phyloP scores from a whole-genome alignment of 2,329 filamentous ascomycete genomes.

The Lecanicillium sp. region DNA sequence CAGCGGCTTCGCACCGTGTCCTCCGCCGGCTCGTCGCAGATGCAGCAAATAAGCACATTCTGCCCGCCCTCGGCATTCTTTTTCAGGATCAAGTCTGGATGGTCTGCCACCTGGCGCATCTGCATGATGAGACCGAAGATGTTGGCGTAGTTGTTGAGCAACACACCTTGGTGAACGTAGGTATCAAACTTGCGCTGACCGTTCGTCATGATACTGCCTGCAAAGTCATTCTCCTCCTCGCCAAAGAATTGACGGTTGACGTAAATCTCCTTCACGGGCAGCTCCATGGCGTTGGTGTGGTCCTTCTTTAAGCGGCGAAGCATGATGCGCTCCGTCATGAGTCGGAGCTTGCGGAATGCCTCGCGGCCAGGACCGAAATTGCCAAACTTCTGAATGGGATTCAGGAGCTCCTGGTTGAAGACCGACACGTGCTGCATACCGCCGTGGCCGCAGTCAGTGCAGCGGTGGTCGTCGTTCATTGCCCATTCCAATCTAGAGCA shows the following conservation, averaged over 20 bases:
- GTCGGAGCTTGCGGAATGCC: slow-evolving; percentile 74
- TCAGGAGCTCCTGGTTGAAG: slow-evolving; percentile 92
- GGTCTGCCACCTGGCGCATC: slow-evolving; percentile 96
- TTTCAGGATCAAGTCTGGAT: slow-evolving; percentile 88
- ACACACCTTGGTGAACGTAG: slow-evolving; percentile 87
- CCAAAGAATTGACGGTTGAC: slow-evolving; percentile 95
- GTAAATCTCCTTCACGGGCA: slow-evolving; percentile 89
- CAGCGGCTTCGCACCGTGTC: slow-evolving; percentile 89
- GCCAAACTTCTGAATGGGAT: slow-evolving; percentile 64
- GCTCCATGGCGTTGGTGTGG: slow-evolving; percentile 89
- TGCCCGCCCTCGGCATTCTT: slow-evolving; percentile 81
- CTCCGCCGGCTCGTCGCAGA: slow-evolving; percentile 94
- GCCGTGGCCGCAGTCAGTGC: slow-evolving; percentile 53
- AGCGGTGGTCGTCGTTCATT: slow-evolving; percentile 65
- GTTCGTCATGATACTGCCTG: slow-evolving; percentile 90
- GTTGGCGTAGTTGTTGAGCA: slow-evolving; percentile 97
- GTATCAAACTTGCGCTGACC: slow-evolving; percentile 87
- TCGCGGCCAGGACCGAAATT: slow-evolving; percentile 56
- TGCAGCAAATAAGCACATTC: slow-evolving; percentile 85
- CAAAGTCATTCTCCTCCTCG: slow-evolving; percentile 93
- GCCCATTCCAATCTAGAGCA: slow-evolving; percentile 82
- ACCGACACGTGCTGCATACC: slow-evolving; percentile 47
- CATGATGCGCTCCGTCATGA: slow-evolving; percentile 93
- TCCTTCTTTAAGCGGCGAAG: slow-evolving; percentile 90
- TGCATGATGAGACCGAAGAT: slow-evolving; percentile 99